Evolutionary conservation across 2,329 filamentous ascomycete genomes (phyloP).

Genomic region (Botryotinia calthae): DNA sequence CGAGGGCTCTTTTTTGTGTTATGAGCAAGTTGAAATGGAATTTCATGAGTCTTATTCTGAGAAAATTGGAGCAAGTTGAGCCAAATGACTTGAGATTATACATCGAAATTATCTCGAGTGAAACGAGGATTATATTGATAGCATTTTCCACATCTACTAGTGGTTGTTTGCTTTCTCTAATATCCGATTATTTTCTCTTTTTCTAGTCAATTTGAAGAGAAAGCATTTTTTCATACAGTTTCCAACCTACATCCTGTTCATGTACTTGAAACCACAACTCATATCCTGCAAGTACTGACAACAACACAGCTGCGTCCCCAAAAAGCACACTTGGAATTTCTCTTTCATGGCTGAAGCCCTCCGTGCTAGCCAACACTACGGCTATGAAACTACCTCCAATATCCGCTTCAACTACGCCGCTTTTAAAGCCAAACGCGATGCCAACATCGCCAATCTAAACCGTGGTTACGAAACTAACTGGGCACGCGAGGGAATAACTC

Average conservation of each 20-base stretch:
- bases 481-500: conserved; percentile 49
- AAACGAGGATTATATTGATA: background rate
- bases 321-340: conserved; percentile 54
- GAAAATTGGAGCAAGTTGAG: background rate
- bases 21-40: background rate
- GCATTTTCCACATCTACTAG: background rate
- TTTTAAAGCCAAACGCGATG: conserved; percentile 49
- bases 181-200: background rate
- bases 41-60: background rate
- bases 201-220: background rate
- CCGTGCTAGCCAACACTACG: conserved; percentile 46
- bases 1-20: background rate
- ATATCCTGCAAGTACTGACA: background rate
- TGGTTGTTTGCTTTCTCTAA: background rate
- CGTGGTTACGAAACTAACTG: conserved; percentile 50
- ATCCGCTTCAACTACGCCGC: conserved; percentile 45
- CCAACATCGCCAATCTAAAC: conserved; percentile 46
- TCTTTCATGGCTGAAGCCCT: conserved; percentile 49
- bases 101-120: background rate
- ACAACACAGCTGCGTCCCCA: conserved; percentile 47
- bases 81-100: background rate
- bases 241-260: background rate
- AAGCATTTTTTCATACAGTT: background rate
- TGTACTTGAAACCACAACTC: background rate
- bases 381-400: conserved; percentile 46